Base-by-base conservation (phyloP, 169 alveolate genomes). In the Plasmodium billcollinsi region DNA sequence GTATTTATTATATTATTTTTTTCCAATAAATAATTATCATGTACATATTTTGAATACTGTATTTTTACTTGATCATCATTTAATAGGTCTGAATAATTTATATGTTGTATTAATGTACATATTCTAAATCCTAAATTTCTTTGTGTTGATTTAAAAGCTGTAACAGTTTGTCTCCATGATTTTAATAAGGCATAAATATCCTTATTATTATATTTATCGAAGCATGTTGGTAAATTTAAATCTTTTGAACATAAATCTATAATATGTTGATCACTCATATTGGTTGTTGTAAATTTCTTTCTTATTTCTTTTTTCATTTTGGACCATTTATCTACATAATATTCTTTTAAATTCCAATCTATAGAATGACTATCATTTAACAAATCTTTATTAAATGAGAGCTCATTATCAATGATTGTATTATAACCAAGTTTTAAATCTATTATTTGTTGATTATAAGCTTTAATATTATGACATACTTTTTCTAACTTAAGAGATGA, bases 81-180 rank as follows among this genome's bases (percentile, higher is more conserved):
- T 71, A 80, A 80, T 49, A 80, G n/a, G 4, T 54, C 49, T 47
- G n/a, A 12, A 39, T 67, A 47, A 20, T 67, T 15, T 18, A 66
- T 54, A 18, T 71, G 33, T 47, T 71, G 69, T 4, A 80, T 58
- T 43, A 80, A 43, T 24, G 90, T 56, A 47, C 90, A 80, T 80
- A 80, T 80, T 21, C 90, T 76, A 80, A 80, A 80, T 3, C 90
- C 90, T 21, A 80, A 56, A n/a, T 50, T 54, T 47, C 20, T 80
- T 26, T 80, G 90, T 1, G 90, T 80, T 2, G 90, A 67, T 24
- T 67, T 80, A n/a, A 71, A 59, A 0, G 90, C 59, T 15, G 83
- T 80, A 52, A 80, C 66, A 61, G 50, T 67, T 80, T 80, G 90
- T n/a, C 69, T 80, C 78, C 90, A 80, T 3, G 90, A 80, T 67